Evolutionary conservation across 2,329 filamentous ascomycete species (phyloP), one percentile per base, ranked within the genome.

Genomic region (Xylaria sp.): DNA sequence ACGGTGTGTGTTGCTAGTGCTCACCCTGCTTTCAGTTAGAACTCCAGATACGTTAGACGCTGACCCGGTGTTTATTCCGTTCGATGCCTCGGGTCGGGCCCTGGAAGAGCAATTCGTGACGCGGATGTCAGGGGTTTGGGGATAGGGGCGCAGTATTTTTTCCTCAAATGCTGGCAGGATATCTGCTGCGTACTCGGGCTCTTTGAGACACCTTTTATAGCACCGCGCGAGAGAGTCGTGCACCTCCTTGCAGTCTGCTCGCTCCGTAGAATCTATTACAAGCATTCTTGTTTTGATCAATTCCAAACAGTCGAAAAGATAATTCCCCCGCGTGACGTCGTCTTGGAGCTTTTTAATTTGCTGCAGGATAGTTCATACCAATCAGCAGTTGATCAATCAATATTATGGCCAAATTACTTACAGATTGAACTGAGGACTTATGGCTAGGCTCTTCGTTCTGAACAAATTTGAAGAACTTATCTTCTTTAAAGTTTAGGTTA

Each of bases 291-390:
- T 55, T 44, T 41, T 68, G 34, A 70, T 68, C 2, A 68, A n/a
- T 15, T 59, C 57, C 25, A 70, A 37, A 20, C 65, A 65, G 37
- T 70, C 65, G 41, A 65, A 28, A 52, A 70, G 65, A 39, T 70
- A 70, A 28, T 65, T 59, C 7, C 44, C 46, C 31, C 37, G 12
- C 7, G 20, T 58, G 15, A 59, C 51, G 2, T 34, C 20, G 23
- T 8, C 10, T 28, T 65, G 54, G 5, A 64, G 61, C 13, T 37
- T 34, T 10, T 57, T n/a, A 13, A 70, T 63, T 8, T 46, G 41
- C 65, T 67, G 20, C 3, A 15, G 20, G 3, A 10, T 6, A 41
- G 6, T 54, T 20, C 46, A 44, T 3, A 13, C 2, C 1, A 25
- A 20, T 18, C 6, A 25, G 20, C 13, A 7, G 10, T 8, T 44